phyloP scores from a whole-genome alignment of 2,329 filamentous ascomycete species.

The Neonectria hederae region DNA sequence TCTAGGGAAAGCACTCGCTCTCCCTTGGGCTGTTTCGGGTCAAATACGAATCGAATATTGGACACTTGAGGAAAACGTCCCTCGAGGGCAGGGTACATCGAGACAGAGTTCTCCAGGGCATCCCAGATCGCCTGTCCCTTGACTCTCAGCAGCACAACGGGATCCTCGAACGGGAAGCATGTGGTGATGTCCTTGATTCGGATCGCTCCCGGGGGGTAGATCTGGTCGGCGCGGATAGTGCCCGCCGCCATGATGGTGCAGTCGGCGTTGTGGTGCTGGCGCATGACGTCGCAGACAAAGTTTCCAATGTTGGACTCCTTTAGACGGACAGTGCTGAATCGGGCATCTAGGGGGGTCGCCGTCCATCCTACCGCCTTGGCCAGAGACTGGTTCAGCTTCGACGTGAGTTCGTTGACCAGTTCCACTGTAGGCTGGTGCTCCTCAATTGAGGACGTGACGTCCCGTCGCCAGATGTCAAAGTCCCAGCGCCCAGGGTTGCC shows the following conservation, averaged over 20 bases:
- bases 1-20: constrained; percentile 70
- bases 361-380: constrained; percentile 88
- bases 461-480: constrained; percentile 78
- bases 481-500: constrained; percentile 69
- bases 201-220: constrained; percentile 84
- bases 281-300: constrained; percentile 92
- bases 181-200: constrained; percentile 84
- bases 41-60: constrained; percentile 80
- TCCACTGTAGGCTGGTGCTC: constrained; percentile 69
- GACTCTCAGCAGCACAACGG: constrained; percentile 79
- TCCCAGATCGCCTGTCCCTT: constrained; percentile 77
- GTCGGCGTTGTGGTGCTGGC: constrained; percentile 81
- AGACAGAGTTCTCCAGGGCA: constrained; percentile 87
- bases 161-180: constrained; percentile 93
- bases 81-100: constrained; percentile 83
- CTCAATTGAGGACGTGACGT: constrained; percentile 74
- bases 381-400: constrained; percentile 77
- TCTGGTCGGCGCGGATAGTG: constrained; percentile 87
- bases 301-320: constrained; percentile 88
- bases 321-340: constrained; percentile 83
- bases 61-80: constrained; percentile 87
- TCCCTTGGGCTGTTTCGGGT: constrained; percentile 68
- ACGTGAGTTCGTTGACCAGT: constrained; percentile 75
- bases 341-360: constrained; percentile 81
- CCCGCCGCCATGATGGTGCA: constrained; percentile 86